Evolutionary conservation across 176 grass and related monocot genomes (phyloP), one percentile per base, ranked within the genome.

Genomic region (Triticum turgidum): DNA sequence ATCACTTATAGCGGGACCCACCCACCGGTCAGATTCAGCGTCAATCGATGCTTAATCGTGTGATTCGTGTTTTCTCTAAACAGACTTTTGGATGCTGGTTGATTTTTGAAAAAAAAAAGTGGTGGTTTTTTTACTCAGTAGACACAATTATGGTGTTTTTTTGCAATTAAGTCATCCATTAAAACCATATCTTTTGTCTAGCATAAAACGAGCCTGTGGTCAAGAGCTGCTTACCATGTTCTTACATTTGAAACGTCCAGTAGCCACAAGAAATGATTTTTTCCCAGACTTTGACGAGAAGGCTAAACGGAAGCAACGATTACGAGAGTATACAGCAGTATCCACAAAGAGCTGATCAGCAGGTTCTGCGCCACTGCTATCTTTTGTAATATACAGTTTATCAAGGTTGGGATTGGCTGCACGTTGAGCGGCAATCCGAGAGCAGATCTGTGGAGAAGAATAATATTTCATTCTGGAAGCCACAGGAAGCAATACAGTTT

Each of bases 281-380:
- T 98, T 98, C 65, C 93, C 93, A 82, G 91, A 86, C 80, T 98
- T 98, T 11, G 96, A 98, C 80, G 96, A 98, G 61, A 94, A 98
- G 69, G 85, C 84, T 84, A 98, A 89, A 75, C 92, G 91, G 84
- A 98, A 98, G 81, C 96, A 98, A 54, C 93, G 92, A 89, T 98
- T 98, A 76, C 92, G 93, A 86, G 96, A 85, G 85, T 98, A 98
- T 51, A 98, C 96, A 51, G 91, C 90, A 68, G 49, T 92, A 82
- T 98, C 96, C 66, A 98, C 44, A 85, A 98, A 98, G 71, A 96
- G 90, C 38, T 92, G 84, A 71, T 80, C 61, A 68, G 56, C 54
- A 85, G 27, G 39, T 76, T 65, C 69, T 79, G 51, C 49, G 89
- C 78, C 83, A 71, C 78, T 89, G 38, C 78, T 66, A 24, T 96